Conservation (phyloP, 2,329 filamentous ascomycete genomes). For the Ceratocystis diversiconidia region DNA sequence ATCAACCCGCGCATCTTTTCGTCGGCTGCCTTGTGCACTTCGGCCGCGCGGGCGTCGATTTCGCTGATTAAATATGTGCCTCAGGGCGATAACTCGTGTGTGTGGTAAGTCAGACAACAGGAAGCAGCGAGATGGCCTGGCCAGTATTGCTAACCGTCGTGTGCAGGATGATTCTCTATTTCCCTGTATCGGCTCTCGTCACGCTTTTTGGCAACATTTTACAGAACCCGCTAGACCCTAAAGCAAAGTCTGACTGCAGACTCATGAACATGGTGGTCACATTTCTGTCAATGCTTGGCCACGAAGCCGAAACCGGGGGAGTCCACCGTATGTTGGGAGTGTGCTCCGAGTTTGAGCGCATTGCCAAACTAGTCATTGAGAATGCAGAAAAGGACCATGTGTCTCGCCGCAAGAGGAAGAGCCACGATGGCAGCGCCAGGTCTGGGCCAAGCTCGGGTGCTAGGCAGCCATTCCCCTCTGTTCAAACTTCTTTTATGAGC, state of each 20-base stretch:
- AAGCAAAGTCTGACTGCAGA: slow-evolving; percentile 75
- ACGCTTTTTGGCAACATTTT: slow-evolving; percentile 93
- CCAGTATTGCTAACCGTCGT: not conserved
- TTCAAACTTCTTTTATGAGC: slow-evolving; percentile 22
- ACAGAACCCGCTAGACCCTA: slow-evolving; percentile 81
- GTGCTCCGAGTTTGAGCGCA: slow-evolving; percentile 92
- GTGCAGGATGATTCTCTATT: slow-evolving; percentile 75
- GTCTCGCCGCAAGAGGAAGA: slow-evolving; percentile 73
- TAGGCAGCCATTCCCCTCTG: slow-evolving; percentile 21
- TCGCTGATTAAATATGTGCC: slow-evolving; percentile 92
- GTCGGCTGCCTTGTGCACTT: slow-evolving; percentile 82
- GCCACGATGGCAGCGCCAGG: slow-evolving; percentile 34
- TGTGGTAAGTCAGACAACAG: slow-evolving; percentile 53
- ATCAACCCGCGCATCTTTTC: slow-evolving; percentile 90
- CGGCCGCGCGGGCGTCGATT: slow-evolving; percentile 83
- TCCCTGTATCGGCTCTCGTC: slow-evolving; percentile 86
- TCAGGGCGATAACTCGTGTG: slow-evolving; percentile 84
- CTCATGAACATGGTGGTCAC: slow-evolving; percentile 88
- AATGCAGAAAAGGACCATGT: slow-evolving; percentile 77
- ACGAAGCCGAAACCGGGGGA: slow-evolving; percentile 77
- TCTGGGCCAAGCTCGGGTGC: slow-evolving; percentile 2
- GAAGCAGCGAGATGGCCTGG: not conserved
- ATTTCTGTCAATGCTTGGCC: slow-evolving; percentile 78
- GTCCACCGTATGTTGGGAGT: slow-evolving; percentile 88
- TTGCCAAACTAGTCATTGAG: slow-evolving; percentile 79